These are phyloP conservation scores for Durio zibethinus DNA, from an alignment of 345 rosid species.

Conservation along the genomic window DNA sequence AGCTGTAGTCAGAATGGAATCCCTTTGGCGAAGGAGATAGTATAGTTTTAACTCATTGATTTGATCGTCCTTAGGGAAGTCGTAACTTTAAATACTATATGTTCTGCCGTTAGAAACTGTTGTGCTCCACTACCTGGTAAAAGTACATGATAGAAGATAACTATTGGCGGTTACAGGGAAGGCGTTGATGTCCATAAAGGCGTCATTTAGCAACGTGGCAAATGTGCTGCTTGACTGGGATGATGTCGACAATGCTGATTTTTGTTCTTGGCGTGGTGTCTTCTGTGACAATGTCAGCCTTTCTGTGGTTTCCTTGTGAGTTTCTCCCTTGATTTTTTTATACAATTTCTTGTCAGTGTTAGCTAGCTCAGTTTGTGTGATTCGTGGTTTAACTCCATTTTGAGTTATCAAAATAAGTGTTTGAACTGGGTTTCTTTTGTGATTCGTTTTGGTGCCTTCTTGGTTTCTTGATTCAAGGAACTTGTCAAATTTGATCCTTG, in stretches of 20 bases:
- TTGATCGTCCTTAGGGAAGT: not conserved
- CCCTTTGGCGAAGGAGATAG: not conserved
- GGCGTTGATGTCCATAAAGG: constrained; percentile 70
- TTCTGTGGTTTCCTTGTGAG: constrained; percentile 75
- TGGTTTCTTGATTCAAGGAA: constrained; percentile 41
- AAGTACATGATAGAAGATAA: not conserved
- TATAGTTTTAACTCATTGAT: no score
- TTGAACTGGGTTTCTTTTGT: not conserved
- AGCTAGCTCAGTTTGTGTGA: not conserved
- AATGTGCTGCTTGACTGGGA: constrained; percentile 88
- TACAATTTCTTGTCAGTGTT: not conserved
- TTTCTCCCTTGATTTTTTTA: not conserved
- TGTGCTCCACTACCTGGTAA: not conserved
- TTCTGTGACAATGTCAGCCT: constrained; percentile 55
- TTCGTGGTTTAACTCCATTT: not conserved
- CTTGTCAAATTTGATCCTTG: constrained; percentile 67
- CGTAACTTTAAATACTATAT: not conserved
- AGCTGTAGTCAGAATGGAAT: not conserved
- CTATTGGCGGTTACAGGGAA: constrained; percentile 50
- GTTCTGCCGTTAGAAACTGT: not conserved
- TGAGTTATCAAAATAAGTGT: not conserved
- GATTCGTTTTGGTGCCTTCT: not conserved
- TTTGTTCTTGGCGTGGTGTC: constrained; percentile 93
- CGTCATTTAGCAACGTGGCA: constrained; percentile 62
- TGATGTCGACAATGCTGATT: constrained; percentile 48